Evolutionary conservation across 495 filamentous ascomycete species (phyloP), one percentile per base, ranked within the genome.

Genomic region (Xylona heveae): DNA sequence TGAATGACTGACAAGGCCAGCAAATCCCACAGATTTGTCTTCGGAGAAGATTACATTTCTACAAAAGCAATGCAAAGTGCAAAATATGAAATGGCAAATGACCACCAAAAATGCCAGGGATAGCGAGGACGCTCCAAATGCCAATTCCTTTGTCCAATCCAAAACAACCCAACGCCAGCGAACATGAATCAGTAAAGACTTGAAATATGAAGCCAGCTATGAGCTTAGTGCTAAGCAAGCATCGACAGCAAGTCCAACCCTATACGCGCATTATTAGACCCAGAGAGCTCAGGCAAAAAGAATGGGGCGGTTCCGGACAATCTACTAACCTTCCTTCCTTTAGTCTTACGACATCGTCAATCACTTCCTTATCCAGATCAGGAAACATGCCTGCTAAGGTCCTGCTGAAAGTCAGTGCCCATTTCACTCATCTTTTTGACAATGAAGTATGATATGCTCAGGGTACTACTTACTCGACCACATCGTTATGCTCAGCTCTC

Each of bases 351-450:
- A 94, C 84, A 56, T 94, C 84, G 40, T 81, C 80, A 46, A 94
- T 92, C 20, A 94, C 64, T 17, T 94, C 84, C 45, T 68, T 64
- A 48, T 94, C 84, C 17, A 94, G 56, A 47, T 81, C 75, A 5
- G 84, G 84, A 45, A 94, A 94, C 83, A 94, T 92, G 30, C 78
- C 74, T 13, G 76, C 71, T 25, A 94, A 54, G 10, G 80, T 91
- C 45, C 57, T 61, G 24, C 8, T 12, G n/a, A n/a, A n/a, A n/a
- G n/a, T n/a, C n/a, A n/a, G n/a, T n/a, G n/a, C n/a, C n/a, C n/a
- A 9, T 18, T 27, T 3, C 5, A 26, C n/a, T 26, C n/a, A 6
- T 17, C n/a, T 22, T 20, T 13, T 36, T 26, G 21, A 33, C 32
- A 28, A 30, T 24, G 9, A 19, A 10, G 7, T 4, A 19, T 3